phyloP scores from a whole-genome alignment of 176 grass and related monocot species.

The Tillandsia leiboldiana region DNA sequence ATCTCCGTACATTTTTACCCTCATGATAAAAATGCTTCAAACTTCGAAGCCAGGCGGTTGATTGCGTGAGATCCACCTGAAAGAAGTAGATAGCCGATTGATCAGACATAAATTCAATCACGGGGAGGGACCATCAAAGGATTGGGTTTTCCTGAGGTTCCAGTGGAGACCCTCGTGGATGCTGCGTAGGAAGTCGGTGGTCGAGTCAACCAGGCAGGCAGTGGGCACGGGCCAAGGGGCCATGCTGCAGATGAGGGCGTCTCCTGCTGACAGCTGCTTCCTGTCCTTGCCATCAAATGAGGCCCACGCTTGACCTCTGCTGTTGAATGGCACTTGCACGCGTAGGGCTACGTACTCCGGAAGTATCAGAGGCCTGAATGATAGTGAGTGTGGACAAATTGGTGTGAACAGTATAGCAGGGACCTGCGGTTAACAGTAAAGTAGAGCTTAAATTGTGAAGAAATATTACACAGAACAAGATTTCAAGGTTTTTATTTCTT shows the following conservation, averaged over 20 bases:
- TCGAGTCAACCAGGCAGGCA: constrained; percentile 73
- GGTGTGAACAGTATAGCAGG: constrained; percentile 95
- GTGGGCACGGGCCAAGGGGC: constrained; percentile 86
- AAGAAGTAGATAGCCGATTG: background rate
- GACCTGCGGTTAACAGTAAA: constrained; percentile 34
- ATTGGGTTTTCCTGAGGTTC: constrained; percentile 81
- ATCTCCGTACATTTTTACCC: no score
- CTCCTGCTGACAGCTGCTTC: constrained; percentile 57
- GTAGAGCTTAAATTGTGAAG: constrained; percentile 8
- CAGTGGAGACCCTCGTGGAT: constrained; percentile 98
- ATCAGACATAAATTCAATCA: constrained; percentile 8
- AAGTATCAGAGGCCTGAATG: constrained; percentile 78
- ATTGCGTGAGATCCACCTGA: background rate
- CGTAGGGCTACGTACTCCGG: constrained; percentile 82
- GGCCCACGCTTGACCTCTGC: constrained; percentile 78
- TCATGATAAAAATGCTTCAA: no score
- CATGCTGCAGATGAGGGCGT: constrained; percentile 91
- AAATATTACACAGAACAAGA: constrained; percentile 2
- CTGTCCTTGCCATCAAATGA: constrained; percentile 95
- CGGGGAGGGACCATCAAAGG: constrained; percentile 45
- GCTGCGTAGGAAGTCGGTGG: constrained; percentile 69
- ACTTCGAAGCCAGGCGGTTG: background rate
- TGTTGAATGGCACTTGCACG: constrained; percentile 76
- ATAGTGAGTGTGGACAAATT: constrained; percentile 88
- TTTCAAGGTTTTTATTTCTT: background rate